Evolutionary conservation across 169 alveolate species (phyloP).

Genomic region (Perkinsus chesapeaki): DNA sequence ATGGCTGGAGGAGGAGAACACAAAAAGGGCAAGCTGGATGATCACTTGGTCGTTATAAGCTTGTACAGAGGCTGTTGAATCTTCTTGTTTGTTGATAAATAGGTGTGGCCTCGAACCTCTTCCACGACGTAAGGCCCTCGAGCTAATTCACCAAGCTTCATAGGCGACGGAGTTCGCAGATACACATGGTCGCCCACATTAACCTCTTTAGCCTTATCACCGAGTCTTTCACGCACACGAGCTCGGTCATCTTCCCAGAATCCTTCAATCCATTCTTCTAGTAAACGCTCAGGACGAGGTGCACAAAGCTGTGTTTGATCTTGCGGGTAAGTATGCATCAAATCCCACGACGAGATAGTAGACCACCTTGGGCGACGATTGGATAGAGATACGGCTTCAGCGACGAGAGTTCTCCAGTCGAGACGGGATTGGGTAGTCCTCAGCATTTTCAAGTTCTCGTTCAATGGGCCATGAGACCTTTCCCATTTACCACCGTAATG

Average conservation of each 20-base stretch:
- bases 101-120: background rate
- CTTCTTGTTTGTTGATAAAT: background rate
- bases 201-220: background rate
- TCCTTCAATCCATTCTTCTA: background rate
- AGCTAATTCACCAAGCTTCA: background rate
- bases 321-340: background rate
- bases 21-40: background rate
- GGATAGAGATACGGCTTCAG: background rate
- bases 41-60: background rate
- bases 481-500: background rate
- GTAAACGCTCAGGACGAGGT: background rate
- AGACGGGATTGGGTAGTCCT: no score
- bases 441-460: background rate
- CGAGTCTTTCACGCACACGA: background rate
- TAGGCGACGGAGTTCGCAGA: background rate
- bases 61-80: background rate
- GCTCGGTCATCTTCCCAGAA: background rate
- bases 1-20: background rate
- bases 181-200: background rate
- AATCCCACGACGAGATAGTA: background rate
- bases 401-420: background rate
- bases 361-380: background rate
- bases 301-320: background rate
- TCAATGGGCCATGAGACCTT: background rate
- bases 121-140: background rate